These are phyloP conservation scores for Mollisiaceae sp. DNA, from an alignment of 2,329 filamentous ascomycete genomes.

Conservation along the genomic window DNA sequence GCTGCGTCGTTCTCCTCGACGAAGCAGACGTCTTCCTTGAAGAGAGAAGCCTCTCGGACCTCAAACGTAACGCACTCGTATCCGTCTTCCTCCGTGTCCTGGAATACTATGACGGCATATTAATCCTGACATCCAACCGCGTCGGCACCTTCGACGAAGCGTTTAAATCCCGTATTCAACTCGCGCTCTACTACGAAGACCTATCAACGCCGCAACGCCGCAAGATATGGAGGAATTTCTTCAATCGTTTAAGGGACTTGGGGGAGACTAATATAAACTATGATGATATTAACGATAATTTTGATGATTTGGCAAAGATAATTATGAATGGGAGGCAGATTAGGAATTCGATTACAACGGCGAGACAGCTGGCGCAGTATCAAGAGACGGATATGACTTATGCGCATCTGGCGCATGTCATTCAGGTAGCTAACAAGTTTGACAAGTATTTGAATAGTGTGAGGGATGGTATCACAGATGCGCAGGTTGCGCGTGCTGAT, in stretches of 20 bases:
- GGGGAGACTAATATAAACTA: background rate
- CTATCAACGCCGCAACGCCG: background rate
- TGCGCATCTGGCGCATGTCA: background rate
- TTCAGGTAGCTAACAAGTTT: background rate
- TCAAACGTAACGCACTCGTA: slow-evolving; percentile 28
- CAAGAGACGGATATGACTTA: slow-evolving; percentile 3
- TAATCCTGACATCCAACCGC: slow-evolving; percentile 49
- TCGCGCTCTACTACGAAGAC: slow-evolving; percentile 40
- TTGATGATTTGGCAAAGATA: background rate
- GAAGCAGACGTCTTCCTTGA: slow-evolving; percentile 38
- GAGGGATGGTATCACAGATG: no score
- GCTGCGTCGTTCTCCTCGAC: slow-evolving; percentile 33
- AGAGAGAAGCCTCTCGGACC: slow-evolving; percentile 19
- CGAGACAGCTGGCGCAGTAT: slow-evolving; percentile 24
- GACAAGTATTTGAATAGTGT: slow-evolving; percentile 9
- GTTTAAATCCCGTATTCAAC: slow-evolving; percentile 45
- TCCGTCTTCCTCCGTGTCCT: slow-evolving; percentile 45
- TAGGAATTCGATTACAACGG: slow-evolving; percentile 40
- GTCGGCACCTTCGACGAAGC: slow-evolving; percentile 46
- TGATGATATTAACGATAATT: background rate
- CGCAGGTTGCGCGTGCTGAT: no score
- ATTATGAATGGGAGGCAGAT: slow-evolving; percentile 43
- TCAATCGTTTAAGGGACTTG: slow-evolving; percentile 16
- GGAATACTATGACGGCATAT: slow-evolving; percentile 49
- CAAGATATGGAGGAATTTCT: slow-evolving; percentile 27